Base-by-base conservation (phyloP, 2,329 filamentous ascomycete genomes). In the Madurella mycetomatis region DNA sequence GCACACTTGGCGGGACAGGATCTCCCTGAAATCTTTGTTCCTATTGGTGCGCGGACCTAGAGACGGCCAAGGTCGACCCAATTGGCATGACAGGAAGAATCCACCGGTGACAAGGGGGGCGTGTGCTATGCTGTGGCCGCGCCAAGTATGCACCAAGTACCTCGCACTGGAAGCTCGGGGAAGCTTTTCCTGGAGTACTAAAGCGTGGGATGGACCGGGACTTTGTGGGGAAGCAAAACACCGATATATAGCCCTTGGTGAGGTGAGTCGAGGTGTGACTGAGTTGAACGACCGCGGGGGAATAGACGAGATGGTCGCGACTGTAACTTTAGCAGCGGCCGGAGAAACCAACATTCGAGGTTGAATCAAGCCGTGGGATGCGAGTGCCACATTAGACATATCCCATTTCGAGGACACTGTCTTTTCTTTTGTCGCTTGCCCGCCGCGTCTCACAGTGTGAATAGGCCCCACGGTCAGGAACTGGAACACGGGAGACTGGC, bases 161-260 rank as follows among this genome's bases (percentile, higher is more conserved):
- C 43, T 51, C 47, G 31, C 47, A 41, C 48, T 57, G 60, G 54
- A 58, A 58, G 32, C 41, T 57, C 48, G 55, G 60, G 62, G 58
- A 55, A 58, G 52, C 39, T 40, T 52, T 60, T 56, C 55, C 53
- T 47, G 43, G 41, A 43, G 44, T 43, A 47, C n/a, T n/a, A 19
- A n/a, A 53, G 60, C 60, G 61, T 54, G 62, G 62, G 61, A 64
- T 64, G 58, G 47, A 56, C 47, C 51, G 42, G 45, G 43, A 40
- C 48, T 9, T 13, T 60, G 57, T 56, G 60, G 58, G 59, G 57
- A 54, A 56, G 19, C 25, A 25, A 25, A 7, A 25, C 25, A 25
- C 25, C 25, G n/a, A n/a, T n/a, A n/a, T n/a, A n/a, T n/a, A n/a
- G n/a, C n/a, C n/a, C n/a, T n/a, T n/a, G n/a, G n/a, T n/a, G n/a